Evolutionary conservation across 1,284 basidiomycete genomes (phyloP), one percentile per base, ranked within the genome.

Genomic region (Grifola frondosa): DNA sequence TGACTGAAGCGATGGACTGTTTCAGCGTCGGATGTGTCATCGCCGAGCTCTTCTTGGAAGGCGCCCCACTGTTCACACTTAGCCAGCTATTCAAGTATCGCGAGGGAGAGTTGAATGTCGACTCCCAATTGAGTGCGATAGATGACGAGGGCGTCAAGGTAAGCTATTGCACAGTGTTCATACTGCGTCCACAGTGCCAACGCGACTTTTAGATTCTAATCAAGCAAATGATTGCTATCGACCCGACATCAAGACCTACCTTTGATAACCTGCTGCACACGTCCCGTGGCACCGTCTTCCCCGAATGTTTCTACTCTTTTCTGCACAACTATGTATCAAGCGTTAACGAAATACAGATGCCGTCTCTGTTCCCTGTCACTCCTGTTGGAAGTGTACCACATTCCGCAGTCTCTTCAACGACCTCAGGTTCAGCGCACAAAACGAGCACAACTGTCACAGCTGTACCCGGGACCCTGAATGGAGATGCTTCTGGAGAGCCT

Each of bases 1-100:
- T 99, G 17, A 94, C 91, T 0, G 94, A 99, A 65, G 78, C 90
- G 3, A 99, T 99, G 97, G 97, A 99, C 63, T 91, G 96, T 39
- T 99, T 99, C 61, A 93, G 93, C 48, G 80, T 84, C 0, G 97
- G 97, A 23, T 99, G 96, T 63, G 95, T 98, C 13, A 81, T 99
- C 24, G 92, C 95, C 1, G 97, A 99, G 66, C 77, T 99, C 48
- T 99, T 97, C 73, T 75, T 95, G 30, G 97, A 99, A 61, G 97
- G 97, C 1, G 83, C 90, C 0, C 91, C 91, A 1, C 77, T 97
- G 28, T 99, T 99, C 70, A 96, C 91, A 0, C 75, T 99, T 33
- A 93, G 90, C 59, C 96, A 98, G 62, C 72, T 99, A 39, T 98
- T 93, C 77, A 95, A 96, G 63, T 99, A 97, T 58, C 75, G 93